Conservation (phyloP, 1,284 basidiomycete species). For the Moesziomyces globuligerus region DNA sequence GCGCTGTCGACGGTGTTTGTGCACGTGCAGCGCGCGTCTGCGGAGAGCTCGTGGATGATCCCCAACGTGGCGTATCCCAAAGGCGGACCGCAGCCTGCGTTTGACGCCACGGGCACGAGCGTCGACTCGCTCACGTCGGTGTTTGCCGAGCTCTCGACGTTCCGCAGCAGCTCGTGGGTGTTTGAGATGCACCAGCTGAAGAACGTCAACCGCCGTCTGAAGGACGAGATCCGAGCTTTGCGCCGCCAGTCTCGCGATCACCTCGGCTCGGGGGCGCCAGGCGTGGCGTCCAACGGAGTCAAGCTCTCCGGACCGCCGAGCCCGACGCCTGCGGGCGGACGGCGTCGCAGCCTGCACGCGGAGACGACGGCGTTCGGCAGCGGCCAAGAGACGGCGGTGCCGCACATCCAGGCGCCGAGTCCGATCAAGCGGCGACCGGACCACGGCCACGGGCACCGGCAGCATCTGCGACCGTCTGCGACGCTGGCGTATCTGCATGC, state of each 20-base stretch:
- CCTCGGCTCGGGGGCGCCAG: slow-evolving; percentile 11
- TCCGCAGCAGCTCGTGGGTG: slow-evolving; percentile 55
- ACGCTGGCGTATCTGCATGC: slow-evolving; percentile 33
- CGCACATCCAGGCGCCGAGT: slow-evolving; percentile 32
- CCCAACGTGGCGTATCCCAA: slow-evolving; percentile 49
- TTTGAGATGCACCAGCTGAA: slow-evolving; percentile 65
- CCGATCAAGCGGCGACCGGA: slow-evolving; percentile 48
- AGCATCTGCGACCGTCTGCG: slow-evolving; percentile 44
- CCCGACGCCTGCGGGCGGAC: slow-evolving; percentile 14
- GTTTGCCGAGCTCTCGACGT: slow-evolving; percentile 60
- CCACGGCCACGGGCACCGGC: slow-evolving; percentile 50
- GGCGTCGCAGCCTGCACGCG: slow-evolving; percentile 18
- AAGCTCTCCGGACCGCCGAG: slow-evolving; percentile 28
- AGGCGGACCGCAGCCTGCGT: slow-evolving; percentile 37
- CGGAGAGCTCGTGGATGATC: slow-evolving; percentile 48
- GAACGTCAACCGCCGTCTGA: slow-evolving; percentile 58
- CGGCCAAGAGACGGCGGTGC: slow-evolving; percentile 6
- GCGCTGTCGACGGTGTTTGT: slow-evolving; percentile 55
- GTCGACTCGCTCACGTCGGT: slow-evolving; percentile 52
- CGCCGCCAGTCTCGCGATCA: slow-evolving; percentile 45
- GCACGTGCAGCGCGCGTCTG: slow-evolving; percentile 43
- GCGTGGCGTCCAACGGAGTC: slow-evolving; percentile 10
- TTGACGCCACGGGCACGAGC: slow-evolving; percentile 41
- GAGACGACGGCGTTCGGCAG: slow-evolving; percentile 9
- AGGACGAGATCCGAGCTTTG: slow-evolving; percentile 56